phyloP scores from a whole-genome alignment of 768 basidiomycete species.

The Chalciporus pseudorubinellus region DNA sequence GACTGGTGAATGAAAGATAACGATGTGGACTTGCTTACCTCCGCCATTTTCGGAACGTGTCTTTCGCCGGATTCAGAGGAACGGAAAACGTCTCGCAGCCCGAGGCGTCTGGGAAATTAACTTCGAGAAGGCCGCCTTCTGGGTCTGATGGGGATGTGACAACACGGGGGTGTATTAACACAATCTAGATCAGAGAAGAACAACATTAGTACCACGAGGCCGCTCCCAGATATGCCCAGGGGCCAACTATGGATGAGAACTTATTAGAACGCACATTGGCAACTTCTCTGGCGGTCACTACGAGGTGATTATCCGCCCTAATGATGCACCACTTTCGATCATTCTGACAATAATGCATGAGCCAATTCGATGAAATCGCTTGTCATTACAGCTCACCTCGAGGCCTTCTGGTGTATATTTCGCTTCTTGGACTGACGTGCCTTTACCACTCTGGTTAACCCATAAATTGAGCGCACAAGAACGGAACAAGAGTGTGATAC shows the following conservation, averaged over 20 bases:
- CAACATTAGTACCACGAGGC: neutral
- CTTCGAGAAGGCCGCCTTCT: constrained; percentile 46
- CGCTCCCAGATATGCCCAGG: neutral
- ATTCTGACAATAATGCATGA: constrained; percentile 42
- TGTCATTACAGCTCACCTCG: constrained; percentile 44
- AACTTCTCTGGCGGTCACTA: constrained; percentile 68
- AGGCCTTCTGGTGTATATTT: constrained; percentile 62
- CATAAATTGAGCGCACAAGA: neutral
- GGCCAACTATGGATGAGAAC: neutral
- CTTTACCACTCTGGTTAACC: constrained; percentile 65
- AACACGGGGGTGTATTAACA: constrained; percentile 61
- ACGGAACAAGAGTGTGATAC: constrained; percentile 19
- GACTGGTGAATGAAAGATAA: neutral
- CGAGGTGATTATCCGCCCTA: constrained; percentile 47
- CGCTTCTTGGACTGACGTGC: constrained; percentile 55
- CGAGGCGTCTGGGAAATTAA: constrained; percentile 60
- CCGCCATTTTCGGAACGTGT: constrained; percentile 51
- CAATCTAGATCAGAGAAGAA: constrained; percentile 44
- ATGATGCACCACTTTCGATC: constrained; percentile 73
- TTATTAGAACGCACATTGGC: constrained; percentile 43
- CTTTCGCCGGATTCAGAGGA: constrained; percentile 53
- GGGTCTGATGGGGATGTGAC: constrained; percentile 43
- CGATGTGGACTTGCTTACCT: constrained; percentile 37
- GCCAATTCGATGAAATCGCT: neutral
- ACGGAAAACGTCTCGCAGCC: constrained; percentile 57